These are phyloP conservation scores for Monilinia laxa DNA, from an alignment of 2,329 filamentous ascomycete species.

Conservation along the genomic window DNA sequence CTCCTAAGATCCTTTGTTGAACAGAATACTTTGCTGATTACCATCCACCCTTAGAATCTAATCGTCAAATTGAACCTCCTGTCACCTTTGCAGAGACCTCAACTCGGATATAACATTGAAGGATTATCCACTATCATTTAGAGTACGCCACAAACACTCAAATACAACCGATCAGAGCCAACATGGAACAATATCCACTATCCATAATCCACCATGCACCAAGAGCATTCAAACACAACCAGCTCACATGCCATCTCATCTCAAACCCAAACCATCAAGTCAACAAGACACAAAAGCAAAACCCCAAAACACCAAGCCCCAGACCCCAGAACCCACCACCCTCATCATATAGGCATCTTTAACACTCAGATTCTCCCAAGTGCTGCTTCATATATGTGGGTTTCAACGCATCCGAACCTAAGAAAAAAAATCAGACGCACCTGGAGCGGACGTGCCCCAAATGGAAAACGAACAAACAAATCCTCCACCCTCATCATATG, in stretches of 20 bases:
- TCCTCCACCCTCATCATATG: background rate
- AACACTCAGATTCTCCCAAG: slow-evolving; percentile 4
- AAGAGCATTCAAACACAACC: background rate
- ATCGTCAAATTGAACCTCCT: no score
- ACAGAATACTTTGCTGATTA: background rate
- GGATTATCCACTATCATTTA: no score
- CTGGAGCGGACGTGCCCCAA: background rate
- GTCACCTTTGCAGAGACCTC: no score
- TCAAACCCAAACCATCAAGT: background rate
- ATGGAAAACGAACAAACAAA: background rate
- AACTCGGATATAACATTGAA: no score
- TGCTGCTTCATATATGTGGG: slow-evolving; percentile 4
- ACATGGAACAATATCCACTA: background rate
- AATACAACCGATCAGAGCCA: background rate
- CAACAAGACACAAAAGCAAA: background rate
- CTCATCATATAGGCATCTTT: slow-evolving; percentile 6
- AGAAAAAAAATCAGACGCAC: background rate
- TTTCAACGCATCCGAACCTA: slow-evolving; percentile 7
- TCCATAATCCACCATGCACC: background rate
- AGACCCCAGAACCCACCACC: background rate
- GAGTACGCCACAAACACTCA: no score
- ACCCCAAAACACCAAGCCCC: background rate
- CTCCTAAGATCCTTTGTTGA: background rate
- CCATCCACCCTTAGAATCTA: no score
- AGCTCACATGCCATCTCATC: no score